Evolutionary conservation across 768 basidiomycete species (phyloP), one percentile per base, ranked within the genome.

Genomic region (Dentipellis sp.): DNA sequence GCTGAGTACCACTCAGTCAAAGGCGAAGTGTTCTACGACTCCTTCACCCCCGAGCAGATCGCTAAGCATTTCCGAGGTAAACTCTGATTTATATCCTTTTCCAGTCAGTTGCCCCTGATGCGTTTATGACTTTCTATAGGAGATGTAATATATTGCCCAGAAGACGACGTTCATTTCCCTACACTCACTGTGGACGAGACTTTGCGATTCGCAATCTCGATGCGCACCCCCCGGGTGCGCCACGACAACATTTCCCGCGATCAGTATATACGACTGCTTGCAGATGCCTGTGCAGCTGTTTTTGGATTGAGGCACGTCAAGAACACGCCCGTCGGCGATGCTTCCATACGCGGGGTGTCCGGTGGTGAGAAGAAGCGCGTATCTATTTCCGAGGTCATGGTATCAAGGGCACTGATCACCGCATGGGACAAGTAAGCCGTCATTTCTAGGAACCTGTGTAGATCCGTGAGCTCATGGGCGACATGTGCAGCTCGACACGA

Each of bases 111-210:
- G 42, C 19, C 2, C n/a, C n/a, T 17, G 16, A n/a, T 14, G 7
- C 42, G 40, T n/a, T 29, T 6, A 29, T 29, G 6, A 29, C 3
- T 6, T 29, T 29, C 3, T 29, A 14, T 1, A 45, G 42, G 92
- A 14, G 91, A 91, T 64, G 83, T 90, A 2, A 79, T 81, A 54
- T 92, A 90, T 66, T 85, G 79, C 58, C 87, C 88, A 0, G 91
- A 90, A 71, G 91, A 92, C 62, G 91, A 94, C 65, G 74, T 88
- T 1, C 91, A 92, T 66, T 88, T 93, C 62, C 87, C 91, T 5
- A 88, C 86, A 10, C 76, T 95, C 23, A 89, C 87, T 5, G 89
- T 92, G 35, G 77, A 80, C 50, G 78, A 91, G 65, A 91, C 90
- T 0, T 74, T 97, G 34, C 72, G 67, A 14, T 88, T 90, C 56